These are phyloP conservation scores for Gypsophila paniculata DNA, from an alignment of 179 eudicot species.

Conservation along the genomic window DNA sequence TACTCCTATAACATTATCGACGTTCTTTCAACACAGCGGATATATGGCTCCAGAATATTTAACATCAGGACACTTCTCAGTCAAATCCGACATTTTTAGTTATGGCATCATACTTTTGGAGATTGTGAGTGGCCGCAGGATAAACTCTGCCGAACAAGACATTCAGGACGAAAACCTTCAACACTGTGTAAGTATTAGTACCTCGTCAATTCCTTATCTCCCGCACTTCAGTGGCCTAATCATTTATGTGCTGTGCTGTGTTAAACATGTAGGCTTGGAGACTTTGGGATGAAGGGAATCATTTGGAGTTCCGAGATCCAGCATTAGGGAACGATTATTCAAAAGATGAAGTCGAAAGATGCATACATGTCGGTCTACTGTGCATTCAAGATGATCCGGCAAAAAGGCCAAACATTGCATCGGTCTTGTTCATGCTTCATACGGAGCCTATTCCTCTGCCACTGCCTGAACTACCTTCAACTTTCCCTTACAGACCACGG, in stretches of 20 bases:
- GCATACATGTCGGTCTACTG: constrained; percentile 37
- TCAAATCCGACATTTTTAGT: constrained; percentile 29
- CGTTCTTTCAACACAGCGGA: constrained; percentile 24
- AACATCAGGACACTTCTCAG: constrained; percentile 27
- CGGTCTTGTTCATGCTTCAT: constrained; percentile 33
- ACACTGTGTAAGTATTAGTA: constrained; percentile 28
- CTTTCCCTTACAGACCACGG: background rate
- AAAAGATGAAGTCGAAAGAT: constrained; percentile 31
- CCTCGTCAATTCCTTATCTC: background rate
- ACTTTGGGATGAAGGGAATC: constrained; percentile 32
- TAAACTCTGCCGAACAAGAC: constrained; percentile 18
- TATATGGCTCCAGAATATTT: constrained; percentile 35
- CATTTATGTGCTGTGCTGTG: background rate
- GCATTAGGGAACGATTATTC: constrained; percentile 16
- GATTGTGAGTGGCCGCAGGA: constrained; percentile 27
- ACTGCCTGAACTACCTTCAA: constrained; percentile 1
- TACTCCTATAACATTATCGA: background rate
- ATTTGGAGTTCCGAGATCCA: constrained; percentile 28
- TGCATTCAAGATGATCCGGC: constrained; percentile 37
- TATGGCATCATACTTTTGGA: constrained; percentile 29
- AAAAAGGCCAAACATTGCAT: constrained; percentile 36
- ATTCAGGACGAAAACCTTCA: constrained; percentile 29
- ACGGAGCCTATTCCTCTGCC: constrained; percentile 14
- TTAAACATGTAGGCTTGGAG: constrained; percentile 40
- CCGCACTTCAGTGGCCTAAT: background rate